A percentile compares a stretch with the other conserved stretches of the same genome.
Evolutionary conservation across 345 rosid species (phyloP).

Genomic region (Salix dunnii): DNA sequence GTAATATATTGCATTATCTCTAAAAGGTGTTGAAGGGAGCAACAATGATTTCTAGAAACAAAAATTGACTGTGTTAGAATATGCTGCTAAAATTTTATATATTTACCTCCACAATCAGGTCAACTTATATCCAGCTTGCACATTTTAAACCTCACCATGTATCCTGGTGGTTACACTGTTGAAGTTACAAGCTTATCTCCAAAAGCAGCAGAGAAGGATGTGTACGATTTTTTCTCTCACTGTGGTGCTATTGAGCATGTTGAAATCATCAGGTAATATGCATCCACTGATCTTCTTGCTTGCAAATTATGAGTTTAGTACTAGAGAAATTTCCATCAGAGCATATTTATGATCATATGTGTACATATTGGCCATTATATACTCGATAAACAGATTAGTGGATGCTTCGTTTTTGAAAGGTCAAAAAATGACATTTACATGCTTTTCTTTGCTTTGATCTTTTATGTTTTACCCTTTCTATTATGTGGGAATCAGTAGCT

Average conservation of each 20-base stretch:
- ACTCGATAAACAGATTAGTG: constrained; percentile 3
- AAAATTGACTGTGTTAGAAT: background rate
- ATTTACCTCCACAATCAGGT: constrained; percentile 7
- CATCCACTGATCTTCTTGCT: background rate
- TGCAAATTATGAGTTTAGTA: background rate
- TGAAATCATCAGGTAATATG: constrained; percentile 64
- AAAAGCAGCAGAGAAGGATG: constrained; percentile 63
- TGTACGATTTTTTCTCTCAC: constrained; percentile 59
- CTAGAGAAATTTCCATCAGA: background rate
- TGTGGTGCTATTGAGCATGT: constrained; percentile 68
- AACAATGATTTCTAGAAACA: constrained; percentile 8
- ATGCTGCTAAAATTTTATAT: constrained; percentile 13
- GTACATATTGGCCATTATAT: background rate
- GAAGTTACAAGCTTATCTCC: constrained; percentile 76
- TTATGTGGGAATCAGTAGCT: background rate
- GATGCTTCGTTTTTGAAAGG: background rate
- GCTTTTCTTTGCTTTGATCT: background rate
- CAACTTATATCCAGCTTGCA: background rate
- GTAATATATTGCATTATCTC: constrained; percentile 1
- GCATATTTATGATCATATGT: background rate
- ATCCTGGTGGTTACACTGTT: constrained; percentile 69
- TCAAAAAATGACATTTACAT: background rate
- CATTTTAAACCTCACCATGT: constrained; percentile 34
- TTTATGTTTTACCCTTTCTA: background rate
- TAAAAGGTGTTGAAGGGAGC: constrained; percentile 19